Conservation (phyloP, 352 stramenopile genomes). For the Phytophthora agathidicida region DNA sequence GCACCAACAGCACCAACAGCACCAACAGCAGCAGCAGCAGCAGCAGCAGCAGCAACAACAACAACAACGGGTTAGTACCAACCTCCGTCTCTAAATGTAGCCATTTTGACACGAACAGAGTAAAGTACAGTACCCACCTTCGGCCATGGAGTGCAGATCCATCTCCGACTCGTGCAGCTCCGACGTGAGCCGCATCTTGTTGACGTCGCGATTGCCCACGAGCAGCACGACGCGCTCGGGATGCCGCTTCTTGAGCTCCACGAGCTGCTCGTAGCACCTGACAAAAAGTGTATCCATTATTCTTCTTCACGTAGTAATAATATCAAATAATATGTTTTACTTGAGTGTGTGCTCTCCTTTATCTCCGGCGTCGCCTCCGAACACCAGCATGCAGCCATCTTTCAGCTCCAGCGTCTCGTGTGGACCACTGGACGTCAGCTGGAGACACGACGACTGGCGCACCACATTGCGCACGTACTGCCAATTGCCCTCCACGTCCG, state of each 20-base stretch:
- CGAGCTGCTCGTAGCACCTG: slow-evolving; percentile 83
- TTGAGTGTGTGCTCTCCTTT: slow-evolving; percentile 91
- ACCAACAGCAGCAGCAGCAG: too few relatives aligned
- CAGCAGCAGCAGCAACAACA: too few relatives aligned
- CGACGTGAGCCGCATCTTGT: slow-evolving; percentile 91
- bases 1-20: too few relatives aligned
- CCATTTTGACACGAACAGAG: too few relatives aligned
- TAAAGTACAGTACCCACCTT: slow-evolving; percentile 40
- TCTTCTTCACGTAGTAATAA: neutral
- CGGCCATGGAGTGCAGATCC: slow-evolving; percentile 61
- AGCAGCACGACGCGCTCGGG: slow-evolving; percentile 91
- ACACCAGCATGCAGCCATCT: slow-evolving; percentile 87
- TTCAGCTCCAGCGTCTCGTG: slow-evolving; percentile 57
- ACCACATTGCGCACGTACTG: slow-evolving; percentile 74
- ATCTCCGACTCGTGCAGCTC: slow-evolving; percentile 83
- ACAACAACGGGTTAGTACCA: too few relatives aligned
- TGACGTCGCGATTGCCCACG: slow-evolving; percentile 94
- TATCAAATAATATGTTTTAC: slow-evolving; percentile 25
- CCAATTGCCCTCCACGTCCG: slow-evolving; percentile 85
- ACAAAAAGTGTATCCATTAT: neutral
- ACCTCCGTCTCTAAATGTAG: neutral
- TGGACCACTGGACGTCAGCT: slow-evolving; percentile 28
- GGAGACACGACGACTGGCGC: slow-evolving; percentile 63
- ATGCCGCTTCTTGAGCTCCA: slow-evolving; percentile 88
- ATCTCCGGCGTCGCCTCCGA: slow-evolving; percentile 91